These are phyloP conservation scores for Penicillium sp. DNA, from an alignment of 2,329 filamentous ascomycete genomes.

Conservation along the genomic window DNA sequence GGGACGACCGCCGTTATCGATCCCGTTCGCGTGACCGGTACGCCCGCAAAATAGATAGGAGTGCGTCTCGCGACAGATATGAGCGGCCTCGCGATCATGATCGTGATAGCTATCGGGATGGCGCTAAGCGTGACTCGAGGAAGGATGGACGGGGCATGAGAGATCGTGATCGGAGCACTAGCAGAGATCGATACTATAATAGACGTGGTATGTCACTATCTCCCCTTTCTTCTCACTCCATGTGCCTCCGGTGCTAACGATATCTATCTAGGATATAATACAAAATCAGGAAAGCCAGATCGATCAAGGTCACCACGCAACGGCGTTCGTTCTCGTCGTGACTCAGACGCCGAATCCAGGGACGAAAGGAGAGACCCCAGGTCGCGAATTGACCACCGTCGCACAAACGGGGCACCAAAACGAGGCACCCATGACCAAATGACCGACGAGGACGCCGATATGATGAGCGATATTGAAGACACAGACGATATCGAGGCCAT, in stretches of 20 bases:
- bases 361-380: conserved; percentile 28
- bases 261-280: conserved; percentile 22
- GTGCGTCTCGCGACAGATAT: conserved; percentile 40
- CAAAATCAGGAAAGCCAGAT: conserved; percentile 32
- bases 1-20: conserved; percentile 38
- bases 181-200: conserved; percentile 34
- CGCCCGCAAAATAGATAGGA: conserved; percentile 40
- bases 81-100: conserved; percentile 14
- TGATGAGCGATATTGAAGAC: conserved; percentile 14
- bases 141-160: conserved; percentile 35
- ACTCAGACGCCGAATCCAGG: conserved; percentile 28
- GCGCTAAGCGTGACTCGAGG: conserved; percentile 28
- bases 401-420: conserved; percentile 23
- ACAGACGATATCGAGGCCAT: conserved; percentile 57
- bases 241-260: background rate
- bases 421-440: conserved; percentile 23
- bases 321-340: conserved; percentile 34
- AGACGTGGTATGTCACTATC: conserved; percentile 34
- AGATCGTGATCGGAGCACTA: conserved; percentile 38
- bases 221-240: background rate
- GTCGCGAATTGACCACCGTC: conserved; percentile 20
- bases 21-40: conserved; percentile 38
- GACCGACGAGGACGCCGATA: conserved; percentile 42
- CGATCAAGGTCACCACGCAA: conserved; percentile 38
- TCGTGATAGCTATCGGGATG: conserved; percentile 29